phyloP scores from a whole-genome alignment of 169 alveolate genomes.

The Plasmodium sp. region DNA sequence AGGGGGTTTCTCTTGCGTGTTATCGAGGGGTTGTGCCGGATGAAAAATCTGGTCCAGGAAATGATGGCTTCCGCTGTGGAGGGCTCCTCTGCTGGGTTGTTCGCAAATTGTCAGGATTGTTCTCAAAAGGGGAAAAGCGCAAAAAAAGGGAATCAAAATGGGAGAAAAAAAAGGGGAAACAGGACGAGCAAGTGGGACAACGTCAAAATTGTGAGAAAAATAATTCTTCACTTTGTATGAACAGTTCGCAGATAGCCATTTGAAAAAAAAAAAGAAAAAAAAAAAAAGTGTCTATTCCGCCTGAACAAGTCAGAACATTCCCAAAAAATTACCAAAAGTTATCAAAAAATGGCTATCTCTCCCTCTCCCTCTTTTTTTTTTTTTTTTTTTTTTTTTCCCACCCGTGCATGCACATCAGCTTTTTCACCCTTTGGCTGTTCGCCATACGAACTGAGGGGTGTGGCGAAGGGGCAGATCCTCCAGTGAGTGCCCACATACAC shows the following conservation, averaged over 20 bases:
- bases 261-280: constrained; percentile 39
- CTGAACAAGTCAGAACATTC: constrained; percentile 18
- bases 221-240: not conserved
- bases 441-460: not conserved
- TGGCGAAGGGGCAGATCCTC: not conserved
- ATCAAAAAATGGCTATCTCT: constrained; percentile 14
- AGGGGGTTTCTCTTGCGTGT: not conserved
- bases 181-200: not conserved
- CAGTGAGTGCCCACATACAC: not conserved
- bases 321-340: not conserved
- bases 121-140: not conserved
- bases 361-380: no score
- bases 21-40: not conserved
- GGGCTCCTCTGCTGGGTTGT: not conserved
- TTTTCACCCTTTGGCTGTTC: not conserved
- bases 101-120: not conserved
- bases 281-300: not conserved
- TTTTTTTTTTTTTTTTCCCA: not conserved
- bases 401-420: not conserved
- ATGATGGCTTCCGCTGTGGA: not conserved
- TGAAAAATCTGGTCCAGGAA: not conserved
- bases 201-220: not conserved
- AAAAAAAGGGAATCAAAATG: not conserved
- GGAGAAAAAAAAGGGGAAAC: not conserved
- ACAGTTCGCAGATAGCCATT: not conserved